These are phyloP conservation scores for Fraxinus sp. DNA, from an alignment of 305 asterid species.

Conservation along the genomic window DNA sequence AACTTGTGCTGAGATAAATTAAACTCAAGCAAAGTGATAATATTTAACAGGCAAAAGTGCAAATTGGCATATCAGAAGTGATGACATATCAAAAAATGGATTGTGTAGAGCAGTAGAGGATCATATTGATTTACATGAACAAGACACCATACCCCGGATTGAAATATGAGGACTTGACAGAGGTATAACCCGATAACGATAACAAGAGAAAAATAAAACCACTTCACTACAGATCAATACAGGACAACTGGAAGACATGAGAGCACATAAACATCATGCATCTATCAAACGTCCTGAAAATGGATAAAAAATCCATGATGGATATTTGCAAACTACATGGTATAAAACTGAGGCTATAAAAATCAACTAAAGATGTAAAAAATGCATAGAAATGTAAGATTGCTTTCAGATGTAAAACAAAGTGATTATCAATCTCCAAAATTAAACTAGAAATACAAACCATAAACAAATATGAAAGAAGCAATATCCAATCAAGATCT, in stretches of 20 bases:
- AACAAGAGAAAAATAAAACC: not conserved
- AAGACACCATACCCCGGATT: not conserved
- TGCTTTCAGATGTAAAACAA: not conserved
- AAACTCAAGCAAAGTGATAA: conserved; percentile 5
- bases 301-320: not conserved
- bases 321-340: not conserved
- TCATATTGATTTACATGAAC: not conserved
- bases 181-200: conserved; percentile 5
- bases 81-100: conserved; percentile 4
- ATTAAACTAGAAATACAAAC: not conserved
- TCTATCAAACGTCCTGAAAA: not conserved
- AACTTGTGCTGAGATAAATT: not conserved
- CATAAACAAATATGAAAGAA: not conserved
- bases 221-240: conserved; percentile 6
- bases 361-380: not conserved
- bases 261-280: conserved; percentile 5
- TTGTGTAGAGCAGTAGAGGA: conserved; percentile 1
- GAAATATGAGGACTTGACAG: conserved; percentile 12
- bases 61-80: conserved; percentile 19
- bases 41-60: conserved; percentile 3
- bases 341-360: not conserved
- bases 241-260: not conserved
- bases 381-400: not conserved
- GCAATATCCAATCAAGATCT: not conserved
- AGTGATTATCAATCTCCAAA: not conserved